Evolutionary conservation across 495 filamentous ascomycete genomes (phyloP), one percentile per base, ranked within the genome.

Genomic region (Cercophora scortea): DNA sequence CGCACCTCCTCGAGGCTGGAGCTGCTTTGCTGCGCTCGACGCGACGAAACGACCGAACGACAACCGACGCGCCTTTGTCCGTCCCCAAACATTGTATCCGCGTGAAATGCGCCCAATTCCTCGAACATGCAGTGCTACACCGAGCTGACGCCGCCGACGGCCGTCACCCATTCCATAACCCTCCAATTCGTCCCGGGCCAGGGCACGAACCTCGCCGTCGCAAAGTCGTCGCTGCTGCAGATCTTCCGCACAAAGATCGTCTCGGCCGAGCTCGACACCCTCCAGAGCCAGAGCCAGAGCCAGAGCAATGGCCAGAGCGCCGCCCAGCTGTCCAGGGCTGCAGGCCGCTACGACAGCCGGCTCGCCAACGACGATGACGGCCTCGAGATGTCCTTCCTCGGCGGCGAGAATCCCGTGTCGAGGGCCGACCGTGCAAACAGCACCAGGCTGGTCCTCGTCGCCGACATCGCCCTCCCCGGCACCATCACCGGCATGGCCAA

Each of bases 121-220:
- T 11, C 18, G 7, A 52, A 40, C 6, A 81, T 81, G 78, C 78
- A 81, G 62, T 79, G 76, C 73, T 97, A 96, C 74, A 89, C 88
- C 56, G 90, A 96, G 76, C 72, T 99, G 62, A 81, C 89, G 58
- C 85, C 93, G 71, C 90, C 93, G 17, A 94, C 89, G 61, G 89
- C 90, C 59, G 89, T 99, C 62, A 89, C 89, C 51, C 87, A 95
- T 72, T 88, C 92, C 36, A 66, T 97, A 61, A 78, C 77, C 42
- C 69, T 95, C 15, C 81, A 89, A 17, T 92, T 99, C 61, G 71
- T 84, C 41, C 84, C 83, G 32, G 71, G 87, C 13, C 80, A 84
- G 47, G 82, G 86, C 53, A 84, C 79, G 61, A 96, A 97, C 63
- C 79, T 97, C 56, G 71, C 95, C 50, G 83, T 96, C 69, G 89